Evolutionary conservation across 2,329 filamentous ascomycete genomes (phyloP), one percentile per base, ranked within the genome.

Genomic region (Colletotrichum sp.): DNA sequence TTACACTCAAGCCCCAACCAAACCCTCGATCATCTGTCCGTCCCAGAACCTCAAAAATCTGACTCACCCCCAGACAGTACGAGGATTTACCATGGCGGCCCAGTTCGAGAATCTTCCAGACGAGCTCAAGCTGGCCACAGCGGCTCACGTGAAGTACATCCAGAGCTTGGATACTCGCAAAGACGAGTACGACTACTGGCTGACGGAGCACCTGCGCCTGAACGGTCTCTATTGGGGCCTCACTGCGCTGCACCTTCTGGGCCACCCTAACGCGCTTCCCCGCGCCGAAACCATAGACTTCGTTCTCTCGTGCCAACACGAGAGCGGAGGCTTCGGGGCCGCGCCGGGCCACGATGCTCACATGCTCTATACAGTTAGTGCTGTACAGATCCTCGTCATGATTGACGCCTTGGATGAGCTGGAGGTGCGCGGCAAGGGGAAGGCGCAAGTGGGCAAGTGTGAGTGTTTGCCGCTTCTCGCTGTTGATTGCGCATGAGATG

Each of bases 161-260:
- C 95, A 98, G 85, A 95, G 94, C 81, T 90, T 99, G 79, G 96
- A 99, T 85, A 96, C 94, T 79, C 93, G 94, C 83, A 96, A 94
- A 87, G 96, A 98, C 88, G 95, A 98, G 85, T 93, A 98, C 80
- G 96, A 98, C 84, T 99, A 98, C 88, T 98, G 96, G 94, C 89
- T 98, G 83, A 99, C 97, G 16, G 96, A 99, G 85, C 97, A 99
- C 84, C 90, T 99, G 79, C 95, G 97, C 76, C 91, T 99, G 73
- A 98, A 97, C 83, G 97, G 97, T 60, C 91, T 99, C 64, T 99
- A 99, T 85, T 99, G 97, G 97, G 97, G 97, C 16, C 87, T 99
- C 73, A 97, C 93, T 8, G 94, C 96, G 8, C 90, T 98, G 55
- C 94, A 98, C 87, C 90, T 98, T 32, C 92, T 99, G 75, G 91